phyloP scores from a whole-genome alignment of 306 rosid genomes.

The Cicer chorassanicum region DNA sequence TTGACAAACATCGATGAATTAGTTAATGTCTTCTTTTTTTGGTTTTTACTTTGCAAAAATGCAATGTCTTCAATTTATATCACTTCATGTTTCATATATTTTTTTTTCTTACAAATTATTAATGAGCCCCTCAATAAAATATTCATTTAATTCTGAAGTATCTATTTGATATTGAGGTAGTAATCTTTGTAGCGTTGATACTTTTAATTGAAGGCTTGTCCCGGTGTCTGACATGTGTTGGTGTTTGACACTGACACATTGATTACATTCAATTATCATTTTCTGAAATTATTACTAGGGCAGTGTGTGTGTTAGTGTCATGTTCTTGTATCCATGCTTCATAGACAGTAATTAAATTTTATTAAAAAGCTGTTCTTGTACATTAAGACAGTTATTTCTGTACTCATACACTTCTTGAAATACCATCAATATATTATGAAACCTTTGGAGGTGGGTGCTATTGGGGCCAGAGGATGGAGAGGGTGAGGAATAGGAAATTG shows the following conservation, averaged over 20 bases:
- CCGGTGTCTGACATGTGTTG: no score
- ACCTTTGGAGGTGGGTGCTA: neutral
- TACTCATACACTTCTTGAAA: neutral
- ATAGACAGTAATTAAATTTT: neutral
- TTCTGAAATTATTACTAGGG: no score
- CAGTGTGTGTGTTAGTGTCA: no score
- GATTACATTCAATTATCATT: no score
- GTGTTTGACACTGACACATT: no score
- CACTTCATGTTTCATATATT: neutral
- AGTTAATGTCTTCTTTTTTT: constrained; percentile 11
- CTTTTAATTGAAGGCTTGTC: no score
- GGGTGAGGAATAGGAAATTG: neutral
- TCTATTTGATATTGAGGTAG: neutral
- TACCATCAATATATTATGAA: neutral
- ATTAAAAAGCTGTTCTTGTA: neutral
- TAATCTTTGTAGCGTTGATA: no score
- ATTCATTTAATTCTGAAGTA: neutral
- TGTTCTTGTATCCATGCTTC: no score
- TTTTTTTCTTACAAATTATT: constrained; percentile 8
- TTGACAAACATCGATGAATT: constrained; percentile 2
- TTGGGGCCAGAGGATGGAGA: neutral
- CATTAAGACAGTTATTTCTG: neutral
- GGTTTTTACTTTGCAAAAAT: constrained; percentile 19
- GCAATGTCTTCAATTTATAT: constrained; percentile 4
- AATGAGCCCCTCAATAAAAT: neutral